Percentiles rank a stretch among this genome's conserved stretches.
Conservation (phyloP, 345 rosid genomes). For the Corymbia maculata region DNA sequence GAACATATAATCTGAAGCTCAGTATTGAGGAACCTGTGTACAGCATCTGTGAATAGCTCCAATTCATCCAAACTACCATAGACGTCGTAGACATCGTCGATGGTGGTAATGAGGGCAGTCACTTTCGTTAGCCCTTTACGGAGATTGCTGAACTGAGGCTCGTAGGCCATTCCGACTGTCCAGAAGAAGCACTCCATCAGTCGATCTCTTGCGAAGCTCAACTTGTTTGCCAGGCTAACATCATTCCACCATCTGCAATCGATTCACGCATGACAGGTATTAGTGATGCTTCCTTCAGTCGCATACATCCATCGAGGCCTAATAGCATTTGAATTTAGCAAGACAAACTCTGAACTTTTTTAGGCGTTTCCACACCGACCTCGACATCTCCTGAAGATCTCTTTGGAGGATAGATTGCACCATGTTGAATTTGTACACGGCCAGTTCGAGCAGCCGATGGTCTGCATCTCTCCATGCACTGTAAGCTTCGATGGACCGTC, state of each 20-base stretch:
- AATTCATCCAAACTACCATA: slow-evolving; percentile 29
- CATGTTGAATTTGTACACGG: slow-evolving; percentile 30
- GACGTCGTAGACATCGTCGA: slow-evolving; percentile 34
- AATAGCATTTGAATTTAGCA: not conserved
- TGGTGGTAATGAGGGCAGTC: slow-evolving; percentile 10
- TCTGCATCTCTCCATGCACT: not conserved
- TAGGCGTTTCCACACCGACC: not conserved
- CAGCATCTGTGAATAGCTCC: slow-evolving; percentile 21
- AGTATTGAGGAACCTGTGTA: slow-evolving; percentile 10
- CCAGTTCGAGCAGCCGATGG: slow-evolving; percentile 15
- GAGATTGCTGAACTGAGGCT: slow-evolving; percentile 15
- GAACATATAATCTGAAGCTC: not conserved
- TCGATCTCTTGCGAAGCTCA: slow-evolving; percentile 32
- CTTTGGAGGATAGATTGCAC: slow-evolving; percentile 19
- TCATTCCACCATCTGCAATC: slow-evolving; percentile 27
- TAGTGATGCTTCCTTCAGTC: not conserved
- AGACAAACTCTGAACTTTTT: not conserved
- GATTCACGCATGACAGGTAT: not conserved
- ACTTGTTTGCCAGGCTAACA: slow-evolving; percentile 7
- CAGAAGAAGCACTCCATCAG: slow-evolving; percentile 40
- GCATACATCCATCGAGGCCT: not conserved
- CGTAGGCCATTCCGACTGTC: slow-evolving; percentile 13
- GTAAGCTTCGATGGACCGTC: slow-evolving; percentile 21
- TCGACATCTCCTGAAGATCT: slow-evolving; percentile 18
- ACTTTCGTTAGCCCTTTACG: slow-evolving; percentile 24